phyloP scores from a whole-genome alignment of 129 eudicot species.

The carrot (Daucus carota) region DNA sequence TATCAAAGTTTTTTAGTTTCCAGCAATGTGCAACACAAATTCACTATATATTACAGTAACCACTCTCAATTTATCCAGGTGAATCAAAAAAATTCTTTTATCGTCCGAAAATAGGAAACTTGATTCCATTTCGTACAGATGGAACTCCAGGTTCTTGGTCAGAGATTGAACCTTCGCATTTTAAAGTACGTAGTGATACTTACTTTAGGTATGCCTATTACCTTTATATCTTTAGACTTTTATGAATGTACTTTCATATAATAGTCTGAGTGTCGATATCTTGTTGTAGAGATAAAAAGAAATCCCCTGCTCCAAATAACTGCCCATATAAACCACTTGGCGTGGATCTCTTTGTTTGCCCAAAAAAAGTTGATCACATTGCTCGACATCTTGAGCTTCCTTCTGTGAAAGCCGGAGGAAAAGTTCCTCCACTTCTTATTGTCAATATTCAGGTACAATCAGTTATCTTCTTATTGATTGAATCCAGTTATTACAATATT shows the following conservation, averaged over 20 bases:
- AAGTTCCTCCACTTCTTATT: conserved; percentile 60
- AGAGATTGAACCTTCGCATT: conserved; percentile 59
- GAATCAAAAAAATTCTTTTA: conserved; percentile 51
- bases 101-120: conserved; percentile 71
- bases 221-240: background rate
- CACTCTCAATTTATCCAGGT: conserved; percentile 32
- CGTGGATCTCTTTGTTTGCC: conserved; percentile 62
- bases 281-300: conserved; percentile 66
- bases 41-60: background rate
- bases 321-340: conserved; percentile 76
- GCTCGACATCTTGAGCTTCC: conserved; percentile 92
- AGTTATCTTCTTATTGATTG: background rate
- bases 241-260: background rate
- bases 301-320: conserved; percentile 62
- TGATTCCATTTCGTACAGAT: conserved; percentile 59
- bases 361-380: conserved; percentile 69
- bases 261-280: conserved; percentile 1
- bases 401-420: conserved; percentile 37
- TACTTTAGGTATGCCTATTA: conserved; percentile 56
- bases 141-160: conserved; percentile 74
- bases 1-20: background rate
- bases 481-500: background rate
- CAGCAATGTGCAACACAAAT: background rate
- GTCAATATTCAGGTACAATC: conserved; percentile 77
- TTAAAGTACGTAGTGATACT: conserved; percentile 70